Conservation (phyloP, 148 eudicot species). For the Dysphania ambrosioides region DNA sequence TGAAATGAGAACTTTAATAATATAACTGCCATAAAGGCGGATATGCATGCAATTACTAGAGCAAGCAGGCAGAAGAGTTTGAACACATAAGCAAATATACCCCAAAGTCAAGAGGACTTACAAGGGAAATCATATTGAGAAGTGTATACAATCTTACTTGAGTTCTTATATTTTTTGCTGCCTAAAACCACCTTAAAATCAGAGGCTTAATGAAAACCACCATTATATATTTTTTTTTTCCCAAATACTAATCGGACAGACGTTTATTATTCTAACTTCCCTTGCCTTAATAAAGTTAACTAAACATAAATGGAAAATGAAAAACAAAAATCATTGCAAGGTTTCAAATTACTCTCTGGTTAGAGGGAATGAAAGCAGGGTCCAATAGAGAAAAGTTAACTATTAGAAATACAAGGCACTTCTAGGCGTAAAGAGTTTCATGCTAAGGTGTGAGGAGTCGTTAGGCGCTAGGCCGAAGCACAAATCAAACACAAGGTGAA, state of each 20-base stretch:
- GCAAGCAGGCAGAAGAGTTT: not conserved
- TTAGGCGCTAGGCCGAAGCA: not conserved
- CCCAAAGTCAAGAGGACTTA: not conserved
- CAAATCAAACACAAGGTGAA: too few relatives aligned
- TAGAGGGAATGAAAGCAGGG: not conserved
- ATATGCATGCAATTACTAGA: not conserved
- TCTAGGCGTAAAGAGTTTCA: not conserved
- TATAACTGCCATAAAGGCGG: too few relatives aligned
- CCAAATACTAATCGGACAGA: too few relatives aligned
- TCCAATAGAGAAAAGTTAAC: not conserved
- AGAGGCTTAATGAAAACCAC: too few relatives aligned
- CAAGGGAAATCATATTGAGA: not conserved
- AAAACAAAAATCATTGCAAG: not conserved
- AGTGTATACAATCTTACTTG: not conserved
- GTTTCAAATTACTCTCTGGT: not conserved
- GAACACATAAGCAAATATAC: not conserved
- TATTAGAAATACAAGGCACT: too few relatives aligned
- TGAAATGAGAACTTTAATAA: not conserved
- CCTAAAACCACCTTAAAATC: not conserved
- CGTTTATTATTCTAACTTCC: too few relatives aligned
- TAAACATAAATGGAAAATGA: not conserved
- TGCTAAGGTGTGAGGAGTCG: not conserved
- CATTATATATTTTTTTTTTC: too few relatives aligned
- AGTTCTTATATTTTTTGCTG: not conserved
- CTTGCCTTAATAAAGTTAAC: too few relatives aligned